These are phyloP conservation scores for Geotrichum aggregatum DNA, from an alignment of 1,139 yeast genomes.

Conservation along the genomic window DNA sequence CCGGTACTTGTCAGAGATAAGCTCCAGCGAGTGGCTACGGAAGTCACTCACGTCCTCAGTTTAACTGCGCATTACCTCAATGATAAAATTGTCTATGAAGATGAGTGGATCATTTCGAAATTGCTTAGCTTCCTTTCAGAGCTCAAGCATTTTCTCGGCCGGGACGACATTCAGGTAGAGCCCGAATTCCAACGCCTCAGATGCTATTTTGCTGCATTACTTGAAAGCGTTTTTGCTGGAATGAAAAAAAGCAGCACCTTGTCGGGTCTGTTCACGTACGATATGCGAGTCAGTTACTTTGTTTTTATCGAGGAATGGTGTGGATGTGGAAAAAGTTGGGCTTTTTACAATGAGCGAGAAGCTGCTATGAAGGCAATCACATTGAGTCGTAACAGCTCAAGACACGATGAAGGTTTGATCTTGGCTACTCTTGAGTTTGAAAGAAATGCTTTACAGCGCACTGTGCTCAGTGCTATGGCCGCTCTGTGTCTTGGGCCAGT, in stretches of 20 bases:
- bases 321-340: slow-evolving; percentile 69
- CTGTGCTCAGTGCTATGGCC: slow-evolving; percentile 83
- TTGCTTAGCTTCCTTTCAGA: slow-evolving; percentile 62
- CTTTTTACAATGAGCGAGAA: slow-evolving; percentile 64
- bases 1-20: slow-evolving; percentile 28
- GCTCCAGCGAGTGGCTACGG: slow-evolving; percentile 62
- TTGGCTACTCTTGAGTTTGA: slow-evolving; percentile 83
- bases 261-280: slow-evolving; percentile 70
- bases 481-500: slow-evolving; percentile 55
- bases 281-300: slow-evolving; percentile 79
- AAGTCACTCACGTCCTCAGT: slow-evolving; percentile 70
- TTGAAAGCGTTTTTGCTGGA: slow-evolving; percentile 64
- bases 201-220: slow-evolving; percentile 71
- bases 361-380: slow-evolving; percentile 48
- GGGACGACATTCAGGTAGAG: slow-evolving; percentile 56
- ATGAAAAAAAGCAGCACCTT: slow-evolving; percentile 43
- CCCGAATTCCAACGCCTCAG: slow-evolving; percentile 74
- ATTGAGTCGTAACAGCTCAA: slow-evolving; percentile 30
- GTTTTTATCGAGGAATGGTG: slow-evolving; percentile 90
- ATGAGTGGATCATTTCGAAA: slow-evolving; percentile 65
- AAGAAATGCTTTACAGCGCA: slow-evolving; percentile 61
- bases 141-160: slow-evolving; percentile 59
- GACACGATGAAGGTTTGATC: slow-evolving; percentile 42
- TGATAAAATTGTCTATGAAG: slow-evolving; percentile 51
- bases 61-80: slow-evolving; percentile 64